Conservation (phyloP, 192 early-diverging fungal genomes). For the Nowakowskiella sp. region DNA sequence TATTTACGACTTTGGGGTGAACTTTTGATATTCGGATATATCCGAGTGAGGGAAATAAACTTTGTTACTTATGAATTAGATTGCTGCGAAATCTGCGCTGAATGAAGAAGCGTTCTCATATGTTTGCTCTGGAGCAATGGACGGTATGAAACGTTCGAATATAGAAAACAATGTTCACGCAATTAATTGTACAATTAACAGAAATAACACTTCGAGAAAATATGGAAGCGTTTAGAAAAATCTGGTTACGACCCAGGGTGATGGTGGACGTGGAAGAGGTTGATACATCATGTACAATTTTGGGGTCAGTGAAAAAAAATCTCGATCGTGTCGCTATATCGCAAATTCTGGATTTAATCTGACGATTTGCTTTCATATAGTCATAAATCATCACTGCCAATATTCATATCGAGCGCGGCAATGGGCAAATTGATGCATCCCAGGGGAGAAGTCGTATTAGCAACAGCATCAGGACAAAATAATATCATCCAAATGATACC, state of each 20-base stretch:
- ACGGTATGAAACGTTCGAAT: not conserved
- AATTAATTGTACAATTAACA: not conserved
- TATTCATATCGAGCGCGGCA: constrained; percentile 74
- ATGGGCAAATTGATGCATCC: constrained; percentile 64
- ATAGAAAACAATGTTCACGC: not conserved
- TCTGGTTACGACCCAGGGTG: constrained; percentile 41
- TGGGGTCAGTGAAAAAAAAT: too few species aligned
- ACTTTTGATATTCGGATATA: not conserved
- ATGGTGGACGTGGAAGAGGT: constrained; percentile 6
- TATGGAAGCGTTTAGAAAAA: constrained; percentile 49
- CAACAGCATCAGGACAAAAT: constrained; percentile 32
- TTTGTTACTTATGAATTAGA: not conserved
- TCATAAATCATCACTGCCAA: constrained; percentile 45
- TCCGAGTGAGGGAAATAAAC: not conserved
- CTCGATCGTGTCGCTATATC: too few species aligned
- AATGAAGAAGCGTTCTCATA: not conserved
- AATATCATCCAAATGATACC: constrained; percentile 49
- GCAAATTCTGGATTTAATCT: too few species aligned
- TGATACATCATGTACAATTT: constrained; percentile 12
- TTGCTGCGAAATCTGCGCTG: not conserved
- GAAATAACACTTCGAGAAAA: constrained; percentile 59
- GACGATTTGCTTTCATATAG: too few species aligned
- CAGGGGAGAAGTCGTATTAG: constrained; percentile 61
- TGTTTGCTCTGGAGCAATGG: not conserved
- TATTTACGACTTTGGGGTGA: not conserved